Base-by-base conservation (phyloP, 2,329 filamentous ascomycete species). In the Diaporthe ilicicola region DNA sequence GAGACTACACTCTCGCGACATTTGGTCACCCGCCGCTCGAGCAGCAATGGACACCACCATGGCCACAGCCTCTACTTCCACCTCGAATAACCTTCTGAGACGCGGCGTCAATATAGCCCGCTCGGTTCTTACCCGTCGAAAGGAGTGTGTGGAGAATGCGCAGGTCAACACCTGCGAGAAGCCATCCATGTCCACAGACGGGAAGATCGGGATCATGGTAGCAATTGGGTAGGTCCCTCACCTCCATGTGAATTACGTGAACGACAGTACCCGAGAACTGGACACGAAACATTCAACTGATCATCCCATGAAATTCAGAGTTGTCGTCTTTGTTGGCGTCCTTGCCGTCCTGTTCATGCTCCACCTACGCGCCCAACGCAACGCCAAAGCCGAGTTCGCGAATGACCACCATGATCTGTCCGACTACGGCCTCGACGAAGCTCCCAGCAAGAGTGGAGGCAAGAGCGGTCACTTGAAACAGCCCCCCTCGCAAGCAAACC, bases 371-470 rank as follows among this genome's bases (percentile, higher is more conserved):
- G 55, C 44, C 46, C 54, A 68, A 15, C 72, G 39, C 39, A 50
- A 42, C 71, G 76, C 77, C 67, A 72, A 72, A 19, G 73, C 77
- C 34, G 27, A 72, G 56, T 59, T 73, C 61, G 34, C 73, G 73
- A 32, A 78, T 79, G 71, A 74, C 70, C 7, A 53, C 22, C 71
- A 73, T 56, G 71, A 73, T 10, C 77, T 85, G 27, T 76, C 78
- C 29, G 79, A 85, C 77, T 85, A 84, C 65, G 82, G 82, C 54
- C 82, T 80, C 67, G 79, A 79, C 81, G 80, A 85, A 73, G 74
- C 79, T 46, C 69, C 71, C 13, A 29, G 9, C 29, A 55, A 42
- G 34, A 68, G 55, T 37, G 66, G 70, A 17, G 69, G 22, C 55
- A 59, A 54, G n/a, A 12, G 29, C 42, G 24, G 50, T 9, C 22